Percentiles rank a stretch among this genome's conserved stretches.
These are phyloP conservation scores for Priceomyces castillae DNA, from an alignment of 805 yeast species.

Conservation along the genomic window DNA sequence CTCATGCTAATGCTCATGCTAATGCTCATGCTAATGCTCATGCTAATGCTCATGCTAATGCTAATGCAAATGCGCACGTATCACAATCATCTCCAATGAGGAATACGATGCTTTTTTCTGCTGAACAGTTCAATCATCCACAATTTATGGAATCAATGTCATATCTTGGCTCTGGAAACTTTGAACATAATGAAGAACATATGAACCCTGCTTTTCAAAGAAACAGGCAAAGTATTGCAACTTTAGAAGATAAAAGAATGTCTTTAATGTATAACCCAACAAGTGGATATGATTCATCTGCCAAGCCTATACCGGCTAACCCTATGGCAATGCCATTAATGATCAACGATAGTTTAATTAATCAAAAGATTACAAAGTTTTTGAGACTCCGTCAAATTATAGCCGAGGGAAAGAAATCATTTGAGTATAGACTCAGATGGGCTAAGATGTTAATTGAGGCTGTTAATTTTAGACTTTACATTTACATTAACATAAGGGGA, in stretches of 20 bases:
- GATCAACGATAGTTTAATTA: slow-evolving; percentile 24
- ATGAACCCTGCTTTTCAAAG: background rate
- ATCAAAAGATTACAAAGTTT: slow-evolving; percentile 33
- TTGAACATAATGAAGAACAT: background rate
- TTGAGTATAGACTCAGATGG: slow-evolving; percentile 42
- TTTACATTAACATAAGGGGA: slow-evolving; percentile 44
- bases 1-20: too few relatives aligned
- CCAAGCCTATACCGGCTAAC: slow-evolving; percentile 3
- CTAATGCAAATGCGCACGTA: too few relatives aligned
- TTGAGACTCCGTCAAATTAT: slow-evolving; percentile 32
- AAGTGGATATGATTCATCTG: slow-evolving; percentile 1
- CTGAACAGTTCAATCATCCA: background rate
- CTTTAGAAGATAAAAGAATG: slow-evolving; percentile 14
- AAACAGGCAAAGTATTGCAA: slow-evolving; percentile 18
- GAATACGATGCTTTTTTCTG: background rate
- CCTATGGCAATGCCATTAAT: slow-evolving; percentile 10
- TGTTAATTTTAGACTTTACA: slow-evolving; percentile 35
- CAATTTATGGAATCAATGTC: background rate
- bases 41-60: too few relatives aligned
- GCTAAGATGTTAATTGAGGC: slow-evolving; percentile 41
- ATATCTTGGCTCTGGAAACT: background rate
- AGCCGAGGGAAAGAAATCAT: slow-evolving; percentile 41
- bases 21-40: too few relatives aligned
- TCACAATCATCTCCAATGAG: background rate
- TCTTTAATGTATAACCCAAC: slow-evolving; percentile 10